A percentile compares a stretch with the other conserved stretches of the same genome.
These are phyloP conservation scores for Escallonia herrerae DNA, from an alignment of 129 eudicot species.

Conservation along the genomic window DNA sequence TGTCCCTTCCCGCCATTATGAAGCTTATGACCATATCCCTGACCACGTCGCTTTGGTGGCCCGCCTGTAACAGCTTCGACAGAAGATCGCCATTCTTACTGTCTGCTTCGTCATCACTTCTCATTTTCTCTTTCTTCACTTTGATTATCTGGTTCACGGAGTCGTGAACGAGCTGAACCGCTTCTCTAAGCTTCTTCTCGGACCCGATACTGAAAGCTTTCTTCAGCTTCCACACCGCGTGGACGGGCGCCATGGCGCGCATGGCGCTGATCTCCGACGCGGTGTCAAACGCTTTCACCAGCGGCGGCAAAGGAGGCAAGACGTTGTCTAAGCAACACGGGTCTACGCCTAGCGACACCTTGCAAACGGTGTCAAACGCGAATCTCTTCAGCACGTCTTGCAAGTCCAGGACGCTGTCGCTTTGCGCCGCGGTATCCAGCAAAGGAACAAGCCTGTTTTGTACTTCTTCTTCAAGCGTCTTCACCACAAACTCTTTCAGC, in stretches of 20 bases:
- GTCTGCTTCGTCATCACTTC: neutral
- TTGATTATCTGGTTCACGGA: slow-evolving; percentile 34
- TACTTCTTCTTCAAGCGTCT: slow-evolving; percentile 47
- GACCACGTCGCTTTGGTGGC: slow-evolving; percentile 30
- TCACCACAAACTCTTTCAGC: slow-evolving; percentile 43
- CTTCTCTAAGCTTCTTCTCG: slow-evolving; percentile 39
- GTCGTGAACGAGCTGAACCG: slow-evolving; percentile 36
- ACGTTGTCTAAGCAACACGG: slow-evolving; percentile 39
- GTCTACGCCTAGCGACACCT: slow-evolving; percentile 59
- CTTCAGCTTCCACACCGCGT: slow-evolving; percentile 60
- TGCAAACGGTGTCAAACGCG: slow-evolving; percentile 70
- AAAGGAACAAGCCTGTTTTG: slow-evolving; percentile 44
- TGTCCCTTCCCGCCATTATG: slow-evolving; percentile 64
- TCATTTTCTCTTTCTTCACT: slow-evolving; percentile 7
- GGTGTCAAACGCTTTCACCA: slow-evolving; percentile 48
- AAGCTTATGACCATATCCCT: slow-evolving; percentile 62
- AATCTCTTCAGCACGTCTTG: slow-evolving; percentile 70
- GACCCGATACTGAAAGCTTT: slow-evolving; percentile 46
- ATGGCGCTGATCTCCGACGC: slow-evolving; percentile 63
- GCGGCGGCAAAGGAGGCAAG: slow-evolving; percentile 21
- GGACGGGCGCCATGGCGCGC: slow-evolving; percentile 46
- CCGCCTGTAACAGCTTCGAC: slow-evolving; percentile 41
- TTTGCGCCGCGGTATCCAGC: slow-evolving; percentile 29
- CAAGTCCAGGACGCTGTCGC: slow-evolving; percentile 43
- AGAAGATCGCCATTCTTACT: slow-evolving; percentile 25